Evolutionary conservation across 805 yeast genomes (phyloP), one percentile per base, ranked within the genome.

Genomic region (Isabelozyma pseudorhagii): DNA sequence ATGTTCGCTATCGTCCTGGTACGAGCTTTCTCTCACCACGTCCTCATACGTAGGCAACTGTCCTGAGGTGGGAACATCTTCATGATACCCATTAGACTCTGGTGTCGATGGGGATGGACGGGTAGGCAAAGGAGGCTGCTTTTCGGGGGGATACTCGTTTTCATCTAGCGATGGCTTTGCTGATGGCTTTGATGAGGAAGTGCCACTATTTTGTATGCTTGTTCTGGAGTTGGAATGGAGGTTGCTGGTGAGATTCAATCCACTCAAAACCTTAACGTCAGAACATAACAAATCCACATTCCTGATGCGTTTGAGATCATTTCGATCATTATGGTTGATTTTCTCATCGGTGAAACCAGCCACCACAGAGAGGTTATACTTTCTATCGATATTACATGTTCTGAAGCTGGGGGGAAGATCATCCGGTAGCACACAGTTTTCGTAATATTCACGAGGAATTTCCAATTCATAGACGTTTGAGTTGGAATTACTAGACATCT

Each of bases 361-460:
- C 3, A 47, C 52, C 1, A 66, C 52, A 2, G 52, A 27, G 5
- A 64, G 46, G 8, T 50, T 45, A 45, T 66, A 66, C 40, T 50
- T 53, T 38, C 87, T 69, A 9, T 68, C 58, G 18, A 85, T 72
- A 56, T 82, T 83, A 57, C 88, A 83, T 4, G 83, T 75, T 25
- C 60, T 63, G 60, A 85, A 85, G 15, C 79, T 63, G 2, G 89
- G 87, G 2, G 83, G 67, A 4, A 79, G 64, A 40, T 70, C 55
- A 43, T 72, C 75, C 0, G 87, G 85, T 14, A 81, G 52, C 3
- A 66, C 60, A 41, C 80, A 73, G 51, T 69, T 71, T 25, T 66
- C 55, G 51, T 68, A 77, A 48, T 71, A 60, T 43, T 66, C 57
- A 18, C 52, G 53, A 0, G 83, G 81, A 15, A 79, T 69, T 50